These are phyloP conservation scores for Sphaerobolus stellatus DNA, from an alignment of 1,284 basidiomycete species.

Conservation along the genomic window DNA sequence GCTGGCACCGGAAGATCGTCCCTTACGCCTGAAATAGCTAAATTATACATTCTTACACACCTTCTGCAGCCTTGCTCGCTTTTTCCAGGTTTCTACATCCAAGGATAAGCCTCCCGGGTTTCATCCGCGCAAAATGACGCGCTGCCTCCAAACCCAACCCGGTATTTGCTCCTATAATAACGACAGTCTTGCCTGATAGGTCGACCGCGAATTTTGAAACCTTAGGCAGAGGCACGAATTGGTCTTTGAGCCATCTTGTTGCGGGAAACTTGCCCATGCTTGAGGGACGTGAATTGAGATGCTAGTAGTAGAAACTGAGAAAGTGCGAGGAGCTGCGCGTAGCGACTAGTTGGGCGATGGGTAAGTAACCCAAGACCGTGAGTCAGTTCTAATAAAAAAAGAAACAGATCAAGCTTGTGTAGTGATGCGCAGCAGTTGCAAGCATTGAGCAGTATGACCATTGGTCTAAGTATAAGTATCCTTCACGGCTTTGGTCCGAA, in stretches of 20 bases:
- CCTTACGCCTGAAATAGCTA: not conserved
- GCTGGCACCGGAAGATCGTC: too few species aligned
- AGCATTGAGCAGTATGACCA: too few species aligned
- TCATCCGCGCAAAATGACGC: conserved; percentile 27
- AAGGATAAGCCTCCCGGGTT: conserved; percentile 27
- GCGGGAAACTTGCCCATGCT: not conserved
- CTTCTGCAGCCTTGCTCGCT: conserved; percentile 20
- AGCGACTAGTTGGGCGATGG: too few species aligned
- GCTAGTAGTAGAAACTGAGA: too few species aligned
- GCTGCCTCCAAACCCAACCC: conserved; percentile 36
- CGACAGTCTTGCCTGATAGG: conserved; percentile 22
- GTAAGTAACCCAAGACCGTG: too few species aligned
- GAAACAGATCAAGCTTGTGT: too few species aligned
- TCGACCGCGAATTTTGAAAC: conserved; percentile 1
- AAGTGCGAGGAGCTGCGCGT: too few species aligned
- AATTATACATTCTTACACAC: conserved; percentile 14
- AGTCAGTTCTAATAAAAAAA: too few species aligned
- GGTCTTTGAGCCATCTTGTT: not conserved
- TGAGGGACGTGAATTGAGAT: too few species aligned
- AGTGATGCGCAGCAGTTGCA: too few species aligned
- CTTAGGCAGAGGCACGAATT: not conserved
- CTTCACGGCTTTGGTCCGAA: too few species aligned
- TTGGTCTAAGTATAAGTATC: too few species aligned
- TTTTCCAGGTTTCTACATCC: conserved; percentile 29
- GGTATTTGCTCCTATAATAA: conserved; percentile 31